Percentiles rank a stretch among this genome's conserved stretches.
phyloP scores from a whole-genome alignment of 2,329 filamentous ascomycete genomes.

The Elsinoe australis region DNA sequence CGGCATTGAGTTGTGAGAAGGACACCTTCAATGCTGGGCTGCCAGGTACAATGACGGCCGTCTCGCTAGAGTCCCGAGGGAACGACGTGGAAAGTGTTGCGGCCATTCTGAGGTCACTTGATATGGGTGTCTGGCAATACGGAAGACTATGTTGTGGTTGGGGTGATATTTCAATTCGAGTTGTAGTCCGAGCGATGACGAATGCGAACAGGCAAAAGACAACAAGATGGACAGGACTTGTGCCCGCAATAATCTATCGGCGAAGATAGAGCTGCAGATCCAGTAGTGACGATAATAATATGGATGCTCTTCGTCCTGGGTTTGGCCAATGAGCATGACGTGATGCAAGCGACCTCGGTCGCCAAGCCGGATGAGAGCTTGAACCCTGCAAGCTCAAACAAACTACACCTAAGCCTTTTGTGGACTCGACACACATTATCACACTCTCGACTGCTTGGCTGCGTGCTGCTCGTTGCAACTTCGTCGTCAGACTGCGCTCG shows the following conservation, averaged over 20 bases:
- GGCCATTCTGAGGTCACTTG: constrained; percentile 34
- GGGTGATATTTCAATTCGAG: constrained; percentile 4
- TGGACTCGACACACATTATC: not conserved
- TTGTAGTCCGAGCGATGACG: not conserved
- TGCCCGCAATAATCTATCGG: constrained; percentile 7
- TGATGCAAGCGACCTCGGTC: too few species aligned
- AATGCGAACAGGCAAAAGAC: not conserved
- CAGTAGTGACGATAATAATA: constrained; percentile 8
- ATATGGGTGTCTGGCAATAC: not conserved
- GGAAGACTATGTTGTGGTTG: too few species aligned
- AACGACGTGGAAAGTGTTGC: constrained; percentile 53
- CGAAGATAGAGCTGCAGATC: constrained; percentile 2
- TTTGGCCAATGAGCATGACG: too few species aligned
- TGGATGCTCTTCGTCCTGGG: too few species aligned
- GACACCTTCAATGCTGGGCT: constrained; percentile 59
- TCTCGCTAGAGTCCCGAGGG: constrained; percentile 42
- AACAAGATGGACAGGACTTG: not conserved
- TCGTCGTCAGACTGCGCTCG: too few species aligned
- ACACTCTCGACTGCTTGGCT: not conserved
- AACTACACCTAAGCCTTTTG: too few species aligned
- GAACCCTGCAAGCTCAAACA: too few species aligned
- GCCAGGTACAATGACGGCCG: constrained; percentile 67
- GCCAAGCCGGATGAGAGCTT: too few species aligned
- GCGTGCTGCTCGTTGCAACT: not conserved
- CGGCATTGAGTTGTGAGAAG: constrained; percentile 58